These are phyloP conservation scores for Cardiospermum halicacabum DNA, from an alignment of 345 rosid genomes.

Conservation along the genomic window DNA sequence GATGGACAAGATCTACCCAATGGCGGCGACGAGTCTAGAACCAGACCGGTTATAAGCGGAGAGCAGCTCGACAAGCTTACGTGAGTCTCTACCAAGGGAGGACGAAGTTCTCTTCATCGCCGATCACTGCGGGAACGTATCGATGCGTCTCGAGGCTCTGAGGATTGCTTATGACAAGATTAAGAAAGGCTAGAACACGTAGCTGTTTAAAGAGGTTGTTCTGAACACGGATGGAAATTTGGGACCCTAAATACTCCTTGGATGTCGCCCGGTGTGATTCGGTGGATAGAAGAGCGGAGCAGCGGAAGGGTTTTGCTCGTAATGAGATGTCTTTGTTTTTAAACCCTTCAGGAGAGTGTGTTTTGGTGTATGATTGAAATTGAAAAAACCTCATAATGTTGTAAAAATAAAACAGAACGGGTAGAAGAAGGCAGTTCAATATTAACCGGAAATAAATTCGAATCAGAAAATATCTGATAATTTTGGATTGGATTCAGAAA, in stretches of 20 bases:
- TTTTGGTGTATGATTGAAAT: too few relatives aligned
- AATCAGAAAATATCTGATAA: too few relatives aligned
- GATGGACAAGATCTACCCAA: slow-evolving; percentile 62
- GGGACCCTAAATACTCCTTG: slow-evolving; percentile 57
- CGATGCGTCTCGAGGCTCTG: slow-evolving; percentile 80
- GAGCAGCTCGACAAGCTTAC: slow-evolving; percentile 89
- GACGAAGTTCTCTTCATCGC: slow-evolving; percentile 88
- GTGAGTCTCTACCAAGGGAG: slow-evolving; percentile 82
- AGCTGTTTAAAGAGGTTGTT: slow-evolving; percentile 71
- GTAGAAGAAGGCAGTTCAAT: too few relatives aligned
- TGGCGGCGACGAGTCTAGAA: slow-evolving; percentile 50
- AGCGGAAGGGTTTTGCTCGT: too few relatives aligned
- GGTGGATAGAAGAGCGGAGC: slow-evolving; percentile 78
- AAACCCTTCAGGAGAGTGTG: too few relatives aligned
- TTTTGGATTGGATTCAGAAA: too few relatives aligned
- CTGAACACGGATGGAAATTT: slow-evolving; percentile 61
- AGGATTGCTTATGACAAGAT: slow-evolving; percentile 93
- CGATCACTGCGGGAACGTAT: slow-evolving; percentile 51
- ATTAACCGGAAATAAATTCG: too few relatives aligned
- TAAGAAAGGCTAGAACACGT: slow-evolving; percentile 94
- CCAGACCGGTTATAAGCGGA: slow-evolving; percentile 63
- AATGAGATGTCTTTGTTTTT: too few relatives aligned
- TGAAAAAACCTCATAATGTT: too few relatives aligned
- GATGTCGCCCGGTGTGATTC: slow-evolving; percentile 69
- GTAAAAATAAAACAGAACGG: too few relatives aligned